Base-by-base conservation (phyloP, 805 yeast genomes). In the Ascoidea asiatica region DNA sequence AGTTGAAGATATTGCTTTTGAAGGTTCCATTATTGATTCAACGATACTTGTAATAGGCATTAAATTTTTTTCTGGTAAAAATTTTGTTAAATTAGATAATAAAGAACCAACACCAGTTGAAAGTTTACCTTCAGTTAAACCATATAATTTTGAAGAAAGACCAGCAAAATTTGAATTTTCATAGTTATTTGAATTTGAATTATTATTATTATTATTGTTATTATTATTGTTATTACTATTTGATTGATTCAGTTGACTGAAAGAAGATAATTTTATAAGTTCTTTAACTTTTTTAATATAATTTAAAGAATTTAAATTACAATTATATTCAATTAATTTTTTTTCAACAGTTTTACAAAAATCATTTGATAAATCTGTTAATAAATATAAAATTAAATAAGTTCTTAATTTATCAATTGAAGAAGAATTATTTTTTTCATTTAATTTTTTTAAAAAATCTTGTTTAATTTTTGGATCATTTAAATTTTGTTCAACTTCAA, bases 31-130 rank as follows among this genome's bases (percentile, higher is more conserved):
- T 17, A 92, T 75, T 2, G 95, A 82, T 62, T 89, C 96, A 7
- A 89, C 95, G 23, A 92, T 76, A 55, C 81, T 82, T 4, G 97
- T 90, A 40, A 92, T 73, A 17, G 97, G 95, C 55, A 90, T 75
- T 43, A 81, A 81, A 55, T 85, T 83, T 64, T 84, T 85, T 48
- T 84, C 92, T 0, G 97, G 97, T 48, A 92, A 65, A 43, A 90
- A 66, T 52, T 81, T 88, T 56, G 87, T 87, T 46, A 92, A 77
- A 46, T 95, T 94, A 1, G 94, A 76, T 22, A 94, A 85, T 46
- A 92, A 67, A 20, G 90, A 82, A 37, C 94, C 94, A 49, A 92
- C 81, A 37, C 97, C 96, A 53, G 84, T 95, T 5, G 90, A 77
- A 21, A 92, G 63, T 53, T 77, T 79, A 37, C 92, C 94, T 53